phyloP scores from a whole-genome alignment of 176 grass and related monocot species.

The Secale cereale region DNA sequence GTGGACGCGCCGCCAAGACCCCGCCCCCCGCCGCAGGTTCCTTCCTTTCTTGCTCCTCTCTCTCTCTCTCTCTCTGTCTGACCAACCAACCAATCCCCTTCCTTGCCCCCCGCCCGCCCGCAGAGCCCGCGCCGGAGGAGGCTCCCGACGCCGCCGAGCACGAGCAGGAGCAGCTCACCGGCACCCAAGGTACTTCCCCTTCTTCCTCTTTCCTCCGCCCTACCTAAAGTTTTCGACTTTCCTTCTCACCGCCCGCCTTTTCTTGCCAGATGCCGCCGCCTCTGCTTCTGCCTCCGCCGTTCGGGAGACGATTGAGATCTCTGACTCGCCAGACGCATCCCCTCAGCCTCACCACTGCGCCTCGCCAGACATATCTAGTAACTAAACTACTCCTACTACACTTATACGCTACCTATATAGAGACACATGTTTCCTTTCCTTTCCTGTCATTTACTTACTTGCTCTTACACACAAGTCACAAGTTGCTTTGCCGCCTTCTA shows the following conservation, averaged over 20 bases:
- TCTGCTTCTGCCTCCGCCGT: background rate
- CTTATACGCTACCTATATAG: too few species aligned
- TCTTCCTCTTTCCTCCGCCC: background rate
- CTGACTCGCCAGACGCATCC: background rate
- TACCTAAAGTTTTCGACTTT: background rate
- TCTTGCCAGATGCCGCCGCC: background rate
- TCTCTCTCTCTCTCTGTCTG: background rate
- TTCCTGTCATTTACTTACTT: background rate
- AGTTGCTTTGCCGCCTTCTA: too few species aligned
- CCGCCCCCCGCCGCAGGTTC: background rate
- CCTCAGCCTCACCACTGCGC: background rate
- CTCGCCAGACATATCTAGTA: too few species aligned
- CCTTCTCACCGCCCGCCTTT: background rate
- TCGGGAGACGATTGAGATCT: background rate
- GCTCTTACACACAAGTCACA: too few species aligned
- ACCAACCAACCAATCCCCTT: background rate
- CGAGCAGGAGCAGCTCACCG: background rate
- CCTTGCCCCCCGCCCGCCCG: background rate
- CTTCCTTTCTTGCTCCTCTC: background rate
- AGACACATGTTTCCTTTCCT: too few species aligned
- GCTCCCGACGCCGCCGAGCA: background rate
- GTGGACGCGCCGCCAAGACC: background rate
- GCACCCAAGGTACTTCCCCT: background rate
- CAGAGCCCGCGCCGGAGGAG: background rate
- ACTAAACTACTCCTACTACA: too few species aligned